Evolutionary conservation across 495 filamentous ascomycete genomes (phyloP).

Genomic region (Lophium mytilinum): DNA sequence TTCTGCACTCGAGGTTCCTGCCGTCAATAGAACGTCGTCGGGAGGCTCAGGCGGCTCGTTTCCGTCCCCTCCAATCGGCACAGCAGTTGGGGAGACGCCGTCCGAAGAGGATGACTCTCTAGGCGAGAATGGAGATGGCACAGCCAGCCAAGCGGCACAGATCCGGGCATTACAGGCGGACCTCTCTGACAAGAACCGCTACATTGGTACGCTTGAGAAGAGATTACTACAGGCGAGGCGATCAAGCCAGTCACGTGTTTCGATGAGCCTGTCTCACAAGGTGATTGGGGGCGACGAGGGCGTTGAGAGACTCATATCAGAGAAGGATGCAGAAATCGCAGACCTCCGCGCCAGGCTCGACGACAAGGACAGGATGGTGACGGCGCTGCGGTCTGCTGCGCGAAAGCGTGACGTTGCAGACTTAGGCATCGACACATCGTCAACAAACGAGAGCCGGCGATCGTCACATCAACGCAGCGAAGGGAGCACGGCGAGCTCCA

Average conservation of each 20-base stretch:
- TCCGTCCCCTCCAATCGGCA: not conserved
- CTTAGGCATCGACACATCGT: conserved; percentile 37
- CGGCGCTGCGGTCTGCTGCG: conserved; percentile 76
- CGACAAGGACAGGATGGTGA: conserved; percentile 92
- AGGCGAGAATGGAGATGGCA: conserved; percentile 79
- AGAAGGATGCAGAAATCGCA: conserved; percentile 90
- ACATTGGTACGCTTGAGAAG: conserved; percentile 88
- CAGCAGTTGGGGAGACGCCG: conserved; percentile 5
- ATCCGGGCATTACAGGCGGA: conserved; percentile 87
- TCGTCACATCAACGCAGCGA: conserved; percentile 32
- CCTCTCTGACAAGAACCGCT: conserved; percentile 88
- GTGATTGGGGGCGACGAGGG: conserved; percentile 51
- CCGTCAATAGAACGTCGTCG: conserved; percentile 1
- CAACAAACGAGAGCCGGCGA: conserved; percentile 31
- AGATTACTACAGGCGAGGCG: conserved; percentile 84
- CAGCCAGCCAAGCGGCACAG: conserved; percentile 69
- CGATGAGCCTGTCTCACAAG: conserved; percentile 47
- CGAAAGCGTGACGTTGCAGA: conserved; percentile 83
- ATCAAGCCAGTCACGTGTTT: conserved; percentile 80
- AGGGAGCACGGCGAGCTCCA: conserved; percentile 29
- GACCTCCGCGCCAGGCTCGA: conserved; percentile 84
- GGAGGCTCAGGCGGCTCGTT: conserved; percentile 2
- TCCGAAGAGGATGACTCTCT: conserved; percentile 57
- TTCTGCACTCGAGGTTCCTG: conserved; percentile 22
- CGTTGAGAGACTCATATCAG: conserved; percentile 58